These are phyloP conservation scores for Wickerhamiella alocasiicola DNA, from an alignment of 805 yeast genomes.

Conservation along the genomic window DNA sequence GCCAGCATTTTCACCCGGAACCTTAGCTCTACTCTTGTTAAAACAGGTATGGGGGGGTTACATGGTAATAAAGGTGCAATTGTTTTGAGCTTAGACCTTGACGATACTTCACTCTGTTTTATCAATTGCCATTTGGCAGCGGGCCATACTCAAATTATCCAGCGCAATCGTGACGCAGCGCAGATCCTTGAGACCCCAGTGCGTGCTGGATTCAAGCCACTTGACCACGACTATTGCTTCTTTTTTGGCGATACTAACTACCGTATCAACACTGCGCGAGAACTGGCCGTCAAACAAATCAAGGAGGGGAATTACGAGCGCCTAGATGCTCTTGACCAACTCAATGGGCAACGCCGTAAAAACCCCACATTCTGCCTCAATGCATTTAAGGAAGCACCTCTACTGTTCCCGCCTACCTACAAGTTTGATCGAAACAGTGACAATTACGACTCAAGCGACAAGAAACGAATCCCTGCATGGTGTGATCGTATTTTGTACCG, in stretches of 20 bases:
- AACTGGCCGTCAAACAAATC: slow-evolving; percentile 49
- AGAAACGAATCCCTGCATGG: slow-evolving; percentile 94
- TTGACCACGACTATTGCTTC: slow-evolving; percentile 70
- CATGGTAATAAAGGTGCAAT: slow-evolving; percentile 67
- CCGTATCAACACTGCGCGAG: slow-evolving; percentile 61
- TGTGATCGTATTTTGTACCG: slow-evolving; percentile 77
- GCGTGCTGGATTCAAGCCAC: slow-evolving; percentile 28
- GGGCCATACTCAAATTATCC: slow-evolving; percentile 67
- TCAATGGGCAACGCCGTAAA: slow-evolving; percentile 65
- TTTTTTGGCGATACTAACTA: slow-evolving; percentile 95
- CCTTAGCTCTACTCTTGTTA: slow-evolving; percentile 62
- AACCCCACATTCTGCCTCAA: slow-evolving; percentile 51
- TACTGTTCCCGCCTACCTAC: slow-evolving; percentile 81
- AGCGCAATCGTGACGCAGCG: slow-evolving; percentile 77
- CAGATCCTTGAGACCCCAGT: slow-evolving; percentile 40
- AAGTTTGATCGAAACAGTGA: slow-evolving; percentile 83
- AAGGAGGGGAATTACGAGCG: slow-evolving; percentile 35
- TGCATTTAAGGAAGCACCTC: slow-evolving; percentile 67
- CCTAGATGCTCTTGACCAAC: slow-evolving; percentile 64
- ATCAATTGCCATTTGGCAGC: slow-evolving; percentile 89
- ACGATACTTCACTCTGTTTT: slow-evolving; percentile 62
- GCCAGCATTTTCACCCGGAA: slow-evolving; percentile 32
- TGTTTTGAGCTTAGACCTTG: slow-evolving; percentile 51
- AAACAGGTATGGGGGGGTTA: slow-evolving; percentile 91
- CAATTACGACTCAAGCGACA: slow-evolving; percentile 77